Conservation (phyloP, 768 basidiomycete genomes). For the Xerocomus potaroensis region DNA sequence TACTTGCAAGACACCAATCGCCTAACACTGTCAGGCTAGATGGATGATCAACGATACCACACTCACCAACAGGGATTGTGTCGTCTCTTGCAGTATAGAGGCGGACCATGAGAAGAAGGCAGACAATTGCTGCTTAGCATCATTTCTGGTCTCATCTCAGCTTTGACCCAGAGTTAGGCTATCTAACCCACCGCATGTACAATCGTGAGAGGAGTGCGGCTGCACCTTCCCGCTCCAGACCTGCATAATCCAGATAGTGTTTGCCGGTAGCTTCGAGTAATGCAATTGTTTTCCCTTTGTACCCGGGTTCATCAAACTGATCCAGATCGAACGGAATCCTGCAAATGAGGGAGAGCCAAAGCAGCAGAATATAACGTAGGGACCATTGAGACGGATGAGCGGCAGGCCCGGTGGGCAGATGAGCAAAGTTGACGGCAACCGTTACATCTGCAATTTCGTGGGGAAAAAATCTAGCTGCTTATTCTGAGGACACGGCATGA, state of each 20-base stretch:
- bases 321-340: slow-evolving; percentile 90
- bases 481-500: slow-evolving; percentile 16
- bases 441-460: slow-evolving; percentile 84
- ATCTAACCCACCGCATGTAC: slow-evolving; percentile 62
- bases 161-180: background rate
- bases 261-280: slow-evolving; percentile 58
- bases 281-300: slow-evolving; percentile 50
- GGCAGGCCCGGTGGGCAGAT: slow-evolving; percentile 40
- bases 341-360: slow-evolving; percentile 94
- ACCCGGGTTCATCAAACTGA: slow-evolving; percentile 68
- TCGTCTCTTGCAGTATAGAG: slow-evolving; percentile 34
- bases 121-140: slow-evolving; percentile 46
- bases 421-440: slow-evolving; percentile 65
- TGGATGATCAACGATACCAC: background rate
- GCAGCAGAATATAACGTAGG: slow-evolving; percentile 73
- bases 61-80: slow-evolving; percentile 50
- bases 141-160: slow-evolving; percentile 43
- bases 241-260: slow-evolving; percentile 56
- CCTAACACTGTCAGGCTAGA: slow-evolving; percentile 36
- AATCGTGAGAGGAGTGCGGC: slow-evolving; percentile 76
- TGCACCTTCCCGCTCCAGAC: slow-evolving; percentile 82
- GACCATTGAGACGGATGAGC: slow-evolving; percentile 60
- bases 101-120: slow-evolving; percentile 50
- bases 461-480: slow-evolving; percentile 86
- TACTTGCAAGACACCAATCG: slow-evolving; percentile 64